Conservation (phyloP, 2,329 filamentous ascomycete genomes). For the Cadophora malorum region DNA sequence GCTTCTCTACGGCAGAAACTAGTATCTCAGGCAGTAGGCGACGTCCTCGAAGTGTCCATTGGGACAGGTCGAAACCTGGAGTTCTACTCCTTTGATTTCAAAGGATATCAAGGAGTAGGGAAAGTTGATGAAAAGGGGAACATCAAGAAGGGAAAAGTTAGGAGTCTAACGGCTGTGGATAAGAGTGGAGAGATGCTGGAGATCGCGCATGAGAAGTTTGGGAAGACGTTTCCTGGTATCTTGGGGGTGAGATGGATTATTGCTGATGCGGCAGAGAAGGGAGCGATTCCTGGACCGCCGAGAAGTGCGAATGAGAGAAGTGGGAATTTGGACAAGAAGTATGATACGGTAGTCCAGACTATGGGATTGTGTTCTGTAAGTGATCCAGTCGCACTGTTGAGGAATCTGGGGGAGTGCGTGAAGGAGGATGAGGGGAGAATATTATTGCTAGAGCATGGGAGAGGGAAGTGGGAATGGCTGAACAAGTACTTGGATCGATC, state of each 20-base stretch:
- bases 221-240: constrained; percentile 50
- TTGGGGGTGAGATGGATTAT: constrained; percentile 49
- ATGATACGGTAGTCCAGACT: constrained; percentile 69
- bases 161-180: constrained; percentile 67
- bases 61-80: constrained; percentile 67
- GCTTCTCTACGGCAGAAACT: constrained; percentile 57
- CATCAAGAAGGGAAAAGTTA: constrained; percentile 48
- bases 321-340: constrained; percentile 45
- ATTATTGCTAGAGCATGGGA: constrained; percentile 67
- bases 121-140: constrained; percentile 32
- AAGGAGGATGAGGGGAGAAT: constrained; percentile 64
- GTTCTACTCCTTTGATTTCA: constrained; percentile 62
- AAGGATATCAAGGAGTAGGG: constrained; percentile 36
- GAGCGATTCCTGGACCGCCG: constrained; percentile 39
- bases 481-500: constrained; percentile 63
- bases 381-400: constrained; percentile 60
- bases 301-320: constrained; percentile 37
- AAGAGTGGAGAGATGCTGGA: constrained; percentile 66
- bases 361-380: constrained; percentile 69
- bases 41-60: constrained; percentile 68
- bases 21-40: constrained; percentile 55
- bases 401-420: constrained; percentile 58
- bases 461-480: constrained; percentile 59
- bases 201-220: constrained; percentile 61
- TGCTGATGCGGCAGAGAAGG: constrained; percentile 40